phyloP scores from a whole-genome alignment of 495 filamentous ascomycete genomes.

The Jackrogersella multiformis region DNA sequence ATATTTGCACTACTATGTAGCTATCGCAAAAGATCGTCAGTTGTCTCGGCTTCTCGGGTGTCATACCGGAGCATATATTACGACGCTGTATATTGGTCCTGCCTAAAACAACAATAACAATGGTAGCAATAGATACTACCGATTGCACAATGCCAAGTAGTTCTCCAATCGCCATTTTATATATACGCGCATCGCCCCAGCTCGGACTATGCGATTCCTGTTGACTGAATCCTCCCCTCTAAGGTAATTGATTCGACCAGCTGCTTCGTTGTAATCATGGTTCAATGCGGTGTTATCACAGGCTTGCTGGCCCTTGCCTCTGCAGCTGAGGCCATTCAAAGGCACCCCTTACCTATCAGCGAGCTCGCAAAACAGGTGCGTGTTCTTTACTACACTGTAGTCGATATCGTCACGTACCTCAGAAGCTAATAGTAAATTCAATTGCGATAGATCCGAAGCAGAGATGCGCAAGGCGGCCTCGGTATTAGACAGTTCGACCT shows the following conservation, averaged over 20 bases:
- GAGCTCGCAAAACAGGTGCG: slow-evolving; percentile 38
- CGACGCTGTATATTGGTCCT: slow-evolving; percentile 33
- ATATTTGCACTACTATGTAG: too few species aligned
- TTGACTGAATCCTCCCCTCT: slow-evolving; percentile 6
- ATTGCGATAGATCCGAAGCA: slow-evolving; percentile 27
- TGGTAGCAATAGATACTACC: slow-evolving; percentile 17
- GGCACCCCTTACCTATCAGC: slow-evolving; percentile 36
- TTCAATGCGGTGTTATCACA: slow-evolving; percentile 23
- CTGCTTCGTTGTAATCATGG: slow-evolving; percentile 20
- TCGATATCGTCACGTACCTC: neutral
- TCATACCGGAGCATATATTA: slow-evolving; percentile 10
- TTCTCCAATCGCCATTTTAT: slow-evolving; percentile 15
- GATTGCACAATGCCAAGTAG: slow-evolving; percentile 38
- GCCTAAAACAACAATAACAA: slow-evolving; percentile 33
- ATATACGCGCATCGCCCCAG: slow-evolving; percentile 22
- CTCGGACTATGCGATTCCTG: slow-evolving; percentile 10
- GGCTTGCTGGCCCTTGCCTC: slow-evolving; percentile 29
- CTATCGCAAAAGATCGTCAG: slow-evolving; percentile 33
- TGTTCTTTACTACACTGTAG: neutral
- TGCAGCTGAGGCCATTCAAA: slow-evolving; percentile 29
- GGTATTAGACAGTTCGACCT: slow-evolving; percentile 50
- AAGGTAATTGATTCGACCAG: neutral
- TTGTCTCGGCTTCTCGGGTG: slow-evolving; percentile 20
- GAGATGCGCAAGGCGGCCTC: slow-evolving; percentile 26
- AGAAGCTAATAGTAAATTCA: neutral